Evolutionary conservation across 2,329 filamentous ascomycete species (phyloP).

Genomic region (Ilyonectria robusta): DNA sequence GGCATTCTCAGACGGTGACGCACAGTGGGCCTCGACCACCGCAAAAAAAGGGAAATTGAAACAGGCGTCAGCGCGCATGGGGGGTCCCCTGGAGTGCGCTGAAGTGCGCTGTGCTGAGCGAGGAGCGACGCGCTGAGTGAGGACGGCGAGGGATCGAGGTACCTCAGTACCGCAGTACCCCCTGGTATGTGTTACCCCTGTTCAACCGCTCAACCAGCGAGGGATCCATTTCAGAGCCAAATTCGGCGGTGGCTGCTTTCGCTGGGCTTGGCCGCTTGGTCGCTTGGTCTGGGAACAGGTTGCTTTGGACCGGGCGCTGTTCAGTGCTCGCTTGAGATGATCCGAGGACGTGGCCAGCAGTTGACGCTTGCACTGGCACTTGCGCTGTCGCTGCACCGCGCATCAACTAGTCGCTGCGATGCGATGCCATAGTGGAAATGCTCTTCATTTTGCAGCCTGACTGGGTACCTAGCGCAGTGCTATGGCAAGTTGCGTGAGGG

Average conservation of each 20-base stretch:
- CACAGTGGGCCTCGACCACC: conserved; percentile 36
- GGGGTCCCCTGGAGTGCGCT: conserved; percentile 32
- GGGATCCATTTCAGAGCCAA: conserved; percentile 28
- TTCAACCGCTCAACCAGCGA: background rate
- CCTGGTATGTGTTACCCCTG: background rate
- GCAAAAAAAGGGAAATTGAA: conserved; percentile 45
- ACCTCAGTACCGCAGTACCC: background rate
- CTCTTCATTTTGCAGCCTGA: conserved; percentile 10
- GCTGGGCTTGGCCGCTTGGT: conserved; percentile 2
- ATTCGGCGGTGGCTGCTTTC: conserved; percentile 35
- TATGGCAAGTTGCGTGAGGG: background rate
- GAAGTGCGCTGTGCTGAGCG: conserved; percentile 6
- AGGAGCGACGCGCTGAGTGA: background rate
- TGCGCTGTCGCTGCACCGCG: conserved; percentile 31
- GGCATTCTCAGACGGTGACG: conserved; percentile 32
- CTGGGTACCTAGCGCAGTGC: background rate
- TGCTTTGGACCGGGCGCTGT: conserved; percentile 23
- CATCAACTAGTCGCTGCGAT: conserved; percentile 16
- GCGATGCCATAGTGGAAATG: background rate
- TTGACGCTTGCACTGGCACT: conserved; percentile 35
- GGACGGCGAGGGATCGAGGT: conserved; percentile 2
- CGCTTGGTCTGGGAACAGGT: conserved; percentile 2
- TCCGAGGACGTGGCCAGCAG: conserved; percentile 26
- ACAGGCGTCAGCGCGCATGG: conserved; percentile 40
- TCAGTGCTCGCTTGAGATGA: conserved; percentile 24